Percentiles rank a stretch among this genome's conserved stretches.
Conservation (phyloP, 2,329 filamentous ascomycete species). For the Fusarium sp. region DNA sequence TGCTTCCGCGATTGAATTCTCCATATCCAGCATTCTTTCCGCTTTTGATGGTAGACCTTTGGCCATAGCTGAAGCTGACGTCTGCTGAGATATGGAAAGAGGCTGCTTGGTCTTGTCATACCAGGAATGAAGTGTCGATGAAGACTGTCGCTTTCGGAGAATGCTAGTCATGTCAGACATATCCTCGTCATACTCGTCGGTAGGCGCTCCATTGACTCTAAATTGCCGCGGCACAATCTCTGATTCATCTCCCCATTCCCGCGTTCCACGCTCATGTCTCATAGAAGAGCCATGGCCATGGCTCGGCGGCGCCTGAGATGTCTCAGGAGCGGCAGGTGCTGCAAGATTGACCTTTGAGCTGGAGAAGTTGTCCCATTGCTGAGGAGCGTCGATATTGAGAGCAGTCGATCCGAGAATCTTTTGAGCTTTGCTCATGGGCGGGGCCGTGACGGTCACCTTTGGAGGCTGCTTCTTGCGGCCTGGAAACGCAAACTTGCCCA, state of each 20-base stretch:
- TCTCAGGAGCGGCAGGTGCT: slow-evolving; percentile 23
- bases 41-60: slow-evolving; percentile 65
- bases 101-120: slow-evolving; percentile 69
- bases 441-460: slow-evolving; percentile 45
- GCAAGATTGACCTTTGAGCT: slow-evolving; percentile 41
- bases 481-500: slow-evolving; percentile 48
- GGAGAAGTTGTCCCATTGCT: slow-evolving; percentile 40
- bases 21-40: slow-evolving; percentile 60
- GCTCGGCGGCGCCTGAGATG: slow-evolving; percentile 6
- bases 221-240: slow-evolving; percentile 45
- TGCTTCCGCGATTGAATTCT: slow-evolving; percentile 47
- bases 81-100: slow-evolving; percentile 69
- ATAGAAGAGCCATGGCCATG: slow-evolving; percentile 24
- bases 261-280: slow-evolving; percentile 24
- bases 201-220: slow-evolving; percentile 26
- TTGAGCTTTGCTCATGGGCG: slow-evolving; percentile 46
- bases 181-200: slow-evolving; percentile 45
- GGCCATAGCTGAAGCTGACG: slow-evolving; percentile 69
- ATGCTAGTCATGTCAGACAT: slow-evolving; percentile 58
- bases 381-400: slow-evolving; percentile 43
- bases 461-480: slow-evolving; percentile 49
- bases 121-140: slow-evolving; percentile 67
- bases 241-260: slow-evolving; percentile 47
- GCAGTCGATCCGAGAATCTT: slow-evolving; percentile 46
- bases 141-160: slow-evolving; percentile 63